These are phyloP conservation scores for Pleomassaria siparia DNA, from an alignment of 2,329 filamentous ascomycete genomes.

Conservation along the genomic window DNA sequence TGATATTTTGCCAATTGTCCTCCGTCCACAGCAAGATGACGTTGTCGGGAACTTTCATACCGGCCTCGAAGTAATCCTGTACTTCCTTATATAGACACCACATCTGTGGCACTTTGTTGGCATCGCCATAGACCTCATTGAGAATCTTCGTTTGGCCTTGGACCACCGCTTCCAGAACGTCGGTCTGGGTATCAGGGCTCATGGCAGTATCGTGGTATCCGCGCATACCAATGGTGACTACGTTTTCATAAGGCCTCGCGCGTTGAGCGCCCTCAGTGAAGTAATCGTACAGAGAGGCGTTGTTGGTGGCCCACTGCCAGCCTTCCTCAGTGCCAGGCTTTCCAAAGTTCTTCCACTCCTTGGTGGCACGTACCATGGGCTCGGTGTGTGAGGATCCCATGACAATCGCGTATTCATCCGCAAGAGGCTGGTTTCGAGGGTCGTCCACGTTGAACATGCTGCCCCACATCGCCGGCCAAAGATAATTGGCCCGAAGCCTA, in stretches of 20 bases:
- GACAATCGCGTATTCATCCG: constrained; percentile 73
- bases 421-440: constrained; percentile 65
- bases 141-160: constrained; percentile 62
- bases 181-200: constrained; percentile 58
- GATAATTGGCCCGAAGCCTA: constrained; percentile 69
- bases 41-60: constrained; percentile 64
- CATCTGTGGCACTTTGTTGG: constrained; percentile 63
- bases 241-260: constrained; percentile 64
- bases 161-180: constrained; percentile 63
- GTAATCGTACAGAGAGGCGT: constrained; percentile 67
- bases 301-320: constrained; percentile 72
- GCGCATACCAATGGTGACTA: constrained; percentile 70
- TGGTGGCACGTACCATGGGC: constrained; percentile 65
- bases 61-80: constrained; percentile 67
- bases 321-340: constrained; percentile 52
- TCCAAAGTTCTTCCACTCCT: constrained; percentile 51
- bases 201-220: constrained; percentile 68
- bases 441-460: constrained; percentile 75
- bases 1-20: constrained; percentile 69
- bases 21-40: constrained; percentile 70
- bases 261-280: constrained; percentile 68
- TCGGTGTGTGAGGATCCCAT: constrained; percentile 74
- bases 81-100: constrained; percentile 78
- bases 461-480: constrained; percentile 74
- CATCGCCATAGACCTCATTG: constrained; percentile 55